Evolutionary conservation across 2,329 filamentous ascomycete genomes (phyloP), one percentile per base, ranked within the genome.

Genomic region (Pyricularia sp.): DNA sequence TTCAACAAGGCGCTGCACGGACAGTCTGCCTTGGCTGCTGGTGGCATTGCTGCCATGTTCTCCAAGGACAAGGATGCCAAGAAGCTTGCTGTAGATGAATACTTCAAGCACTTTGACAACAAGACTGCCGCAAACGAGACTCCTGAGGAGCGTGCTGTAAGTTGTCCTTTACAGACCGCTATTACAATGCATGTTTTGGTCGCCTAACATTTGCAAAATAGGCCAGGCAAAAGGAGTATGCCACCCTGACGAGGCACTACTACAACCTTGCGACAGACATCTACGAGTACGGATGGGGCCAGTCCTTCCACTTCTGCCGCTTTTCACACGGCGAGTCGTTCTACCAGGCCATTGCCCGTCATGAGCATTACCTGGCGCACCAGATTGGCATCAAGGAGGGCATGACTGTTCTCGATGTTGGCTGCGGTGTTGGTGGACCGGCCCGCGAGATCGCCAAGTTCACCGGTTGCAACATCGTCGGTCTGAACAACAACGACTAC

Each of bases 401-500:
- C 72, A 93, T 94, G 88, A 90, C 86, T 73, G 93, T 97, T 22
- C 82, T 99, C 33, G 94, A 99, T 73, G 94, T 99, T 66, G 94
- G 94, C 67, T 99, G 94, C 73, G 94, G 94, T 83, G 92, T 97
- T 65, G 94, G 94, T 72, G 94, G 94, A 61, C 94, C 94, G 26
- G 94, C 93, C 7, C 86, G 93, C 67, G 93, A 97, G 81, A 97
- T 99, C 72, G 91, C 90, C 78, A 96, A 96, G 79, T 99, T 99
- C 79, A 89, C 91, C 12, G 93, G 90, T 67, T 89, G 86, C 71
- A 91, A 97, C 71, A 84, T 97, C 68, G 88, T 91, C 28, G 94
- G 94, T 59, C 79, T 97, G 75, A 99, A 97, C 86, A 97, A 97
- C 86, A 97, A 97, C 78, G 91, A 97, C 79, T 99, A 99, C 82